phyloP scores from a whole-genome alignment of 352 stramenopile species.

The Globisporangium emineosum region DNA sequence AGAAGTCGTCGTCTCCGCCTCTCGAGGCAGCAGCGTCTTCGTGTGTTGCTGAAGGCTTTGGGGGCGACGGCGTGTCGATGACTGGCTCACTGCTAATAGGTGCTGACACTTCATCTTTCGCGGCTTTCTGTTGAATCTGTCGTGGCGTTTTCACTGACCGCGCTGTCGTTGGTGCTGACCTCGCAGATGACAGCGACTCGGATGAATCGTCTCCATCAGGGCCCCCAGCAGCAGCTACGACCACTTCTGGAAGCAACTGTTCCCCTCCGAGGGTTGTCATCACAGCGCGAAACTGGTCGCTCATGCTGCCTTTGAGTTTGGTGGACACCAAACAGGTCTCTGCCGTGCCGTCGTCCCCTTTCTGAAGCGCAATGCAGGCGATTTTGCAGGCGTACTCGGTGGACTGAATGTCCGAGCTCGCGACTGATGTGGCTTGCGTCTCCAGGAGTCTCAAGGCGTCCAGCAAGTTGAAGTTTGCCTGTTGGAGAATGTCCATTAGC shows the following conservation, averaged over 20 bases:
- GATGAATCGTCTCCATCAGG: background rate
- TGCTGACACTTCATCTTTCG: conserved; percentile 6
- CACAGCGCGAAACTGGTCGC: conserved; percentile 34
- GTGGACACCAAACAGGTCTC: conserved; percentile 32
- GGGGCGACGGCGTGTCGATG: background rate
- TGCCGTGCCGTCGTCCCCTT: conserved; percentile 15
- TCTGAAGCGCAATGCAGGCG: conserved; percentile 19
- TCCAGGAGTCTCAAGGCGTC: conserved; percentile 31
- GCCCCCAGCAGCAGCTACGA: background rate
- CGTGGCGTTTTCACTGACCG: conserved; percentile 32
- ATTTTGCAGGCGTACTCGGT: conserved; percentile 43
- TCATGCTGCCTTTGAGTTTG: conserved; percentile 41
- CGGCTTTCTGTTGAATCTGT: conserved; percentile 8
- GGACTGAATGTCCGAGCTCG: conserved; percentile 16
- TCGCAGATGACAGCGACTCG: background rate
- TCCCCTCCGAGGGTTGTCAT: conserved; percentile 29
- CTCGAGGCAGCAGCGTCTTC: background rate
- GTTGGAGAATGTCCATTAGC: conserved; percentile 36
- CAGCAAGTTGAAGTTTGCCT: conserved; percentile 28
- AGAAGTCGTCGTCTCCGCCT: conserved; percentile 40
- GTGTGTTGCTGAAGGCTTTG: background rate
- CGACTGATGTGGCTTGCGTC: background rate
- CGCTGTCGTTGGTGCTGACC: conserved; percentile 26
- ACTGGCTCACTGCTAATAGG: background rate
- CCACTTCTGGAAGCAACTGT: conserved; percentile 29